Evolutionary conservation across 208 protist genomes (phyloP), one percentile per base, ranked within the genome.

Genomic region (Angomonas deanei): DNA sequence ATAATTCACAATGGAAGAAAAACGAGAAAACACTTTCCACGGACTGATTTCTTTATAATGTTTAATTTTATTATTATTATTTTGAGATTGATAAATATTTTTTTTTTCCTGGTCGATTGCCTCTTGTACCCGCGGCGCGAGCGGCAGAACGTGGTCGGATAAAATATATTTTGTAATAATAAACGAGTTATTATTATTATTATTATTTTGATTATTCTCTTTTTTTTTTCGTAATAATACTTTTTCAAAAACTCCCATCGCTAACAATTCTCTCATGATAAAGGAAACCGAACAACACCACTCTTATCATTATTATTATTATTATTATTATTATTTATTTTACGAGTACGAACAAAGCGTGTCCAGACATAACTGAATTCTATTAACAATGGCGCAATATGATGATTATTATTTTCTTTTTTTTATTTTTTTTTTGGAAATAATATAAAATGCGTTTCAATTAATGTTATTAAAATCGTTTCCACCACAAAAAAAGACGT

Each of bases 41-140:
- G 36, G 8, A 8, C 11, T 8, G 8, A 42, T 42, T 8, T 15
- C 15, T 42, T 42, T 15, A 42, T n/a, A n/a, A 42, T 15, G 8
- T 42, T 42, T 42, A 42, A 42, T 42, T 42, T 42, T 42, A 42
- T 42, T 42, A 42, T 42, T 42, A 42, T 42, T 42, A 42, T 42
- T 42, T 42, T 42, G 36, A 42, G 11, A 42, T 42, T 42, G 15
- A 42, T 42, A 42, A n/a, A n/a, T 42, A 42, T 42, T 42, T 42
- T 42, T 15, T 15, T 42, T 42, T 42, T 42, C 36, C 15, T 42
- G 8, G 8, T 42, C 36, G 11, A 42, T 15, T 15, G 11, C 36
- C 36, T 8, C 36, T 15, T 42, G 8, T 42, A 42, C 36, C 15
- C 36, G 36, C 8, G 36, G 36, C 15, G 36, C 36, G 8, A n/a